phyloP scores from a whole-genome alignment of 2,329 filamentous ascomycete species.

The Xylaria sp. region DNA sequence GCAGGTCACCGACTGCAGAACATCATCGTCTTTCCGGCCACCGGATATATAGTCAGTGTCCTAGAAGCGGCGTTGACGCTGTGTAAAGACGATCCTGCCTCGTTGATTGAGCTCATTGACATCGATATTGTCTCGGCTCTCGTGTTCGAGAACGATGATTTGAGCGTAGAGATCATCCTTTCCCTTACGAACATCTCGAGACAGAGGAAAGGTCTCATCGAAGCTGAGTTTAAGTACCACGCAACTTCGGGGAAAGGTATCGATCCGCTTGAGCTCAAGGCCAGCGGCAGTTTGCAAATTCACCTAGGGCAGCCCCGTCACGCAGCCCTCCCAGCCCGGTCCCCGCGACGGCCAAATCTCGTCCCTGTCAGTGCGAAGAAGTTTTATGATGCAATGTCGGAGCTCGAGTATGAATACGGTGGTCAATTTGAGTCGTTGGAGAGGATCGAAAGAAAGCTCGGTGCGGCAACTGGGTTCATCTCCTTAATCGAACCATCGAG shows the following conservation, averaged over 20 bases:
- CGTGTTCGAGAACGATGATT: constrained; percentile 5
- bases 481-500: background rate
- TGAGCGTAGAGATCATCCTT: constrained; percentile 8
- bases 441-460: constrained; percentile 16
- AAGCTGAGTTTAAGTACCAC: constrained; percentile 7
- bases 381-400: constrained; percentile 19
- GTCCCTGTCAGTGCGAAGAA: constrained; percentile 1
- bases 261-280: background rate
- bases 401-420: constrained; percentile 21
- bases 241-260: background rate
- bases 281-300: constrained; percentile 4
- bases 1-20: constrained; percentile 13
- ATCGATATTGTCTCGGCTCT: constrained; percentile 12
- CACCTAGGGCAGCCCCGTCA: constrained; percentile 2
- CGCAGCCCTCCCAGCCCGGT: constrained; percentile 6
- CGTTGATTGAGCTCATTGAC: constrained; percentile 9
- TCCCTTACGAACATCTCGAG: constrained; percentile 2
- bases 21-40: constrained; percentile 17
- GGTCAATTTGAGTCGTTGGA: constrained; percentile 20
- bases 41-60: constrained; percentile 12
- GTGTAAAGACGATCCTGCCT: background rate
- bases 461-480: constrained; percentile 12
- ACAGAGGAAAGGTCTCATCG: background rate
- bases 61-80: constrained; percentile 5
- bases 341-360: background rate